These are phyloP conservation scores for Ammopiptanthus mongolicus DNA, from an alignment of 306 rosid genomes.

Conservation along the genomic window DNA sequence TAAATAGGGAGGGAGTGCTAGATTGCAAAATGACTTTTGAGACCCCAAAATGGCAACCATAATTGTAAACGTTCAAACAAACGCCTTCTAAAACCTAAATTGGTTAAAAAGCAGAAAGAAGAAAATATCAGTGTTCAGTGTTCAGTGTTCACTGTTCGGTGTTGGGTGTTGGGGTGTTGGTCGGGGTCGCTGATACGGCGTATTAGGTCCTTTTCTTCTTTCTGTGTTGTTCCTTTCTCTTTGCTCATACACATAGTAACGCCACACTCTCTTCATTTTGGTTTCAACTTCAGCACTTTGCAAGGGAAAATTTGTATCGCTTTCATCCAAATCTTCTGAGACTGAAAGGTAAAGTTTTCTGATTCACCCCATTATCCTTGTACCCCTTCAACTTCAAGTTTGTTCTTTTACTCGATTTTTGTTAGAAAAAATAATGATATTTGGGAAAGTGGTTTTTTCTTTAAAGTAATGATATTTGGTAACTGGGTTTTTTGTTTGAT, in stretches of 20 bases:
- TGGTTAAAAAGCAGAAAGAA: neutral
- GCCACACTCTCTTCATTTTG: neutral
- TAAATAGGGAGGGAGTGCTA: too few species aligned
- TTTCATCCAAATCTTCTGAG: constrained; percentile 3
- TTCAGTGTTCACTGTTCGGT: neutral
- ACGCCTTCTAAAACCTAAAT: too few species aligned
- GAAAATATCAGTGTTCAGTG: constrained; percentile 17
- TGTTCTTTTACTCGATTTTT: neutral
- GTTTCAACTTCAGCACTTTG: constrained; percentile 9
- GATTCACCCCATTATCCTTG: neutral
- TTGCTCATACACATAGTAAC: neutral
- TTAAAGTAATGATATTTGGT: neutral
- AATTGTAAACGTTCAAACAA: too few species aligned
- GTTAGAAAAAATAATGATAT: neutral
- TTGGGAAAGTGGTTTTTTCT: neutral
- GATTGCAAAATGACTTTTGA: too few species aligned
- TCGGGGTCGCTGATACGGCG: constrained; percentile 11
- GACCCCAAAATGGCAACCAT: too few species aligned
- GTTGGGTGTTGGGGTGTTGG: too few species aligned
- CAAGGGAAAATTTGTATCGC: neutral
- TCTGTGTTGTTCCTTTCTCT: neutral
- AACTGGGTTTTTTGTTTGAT: constrained; percentile 1
- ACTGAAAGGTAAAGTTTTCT: constrained; percentile 1
- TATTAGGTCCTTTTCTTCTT: neutral
- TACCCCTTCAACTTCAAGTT: neutral